phyloP scores from a whole-genome alignment of 768 basidiomycete species.

The Hysterangium stoloniferum region DNA sequence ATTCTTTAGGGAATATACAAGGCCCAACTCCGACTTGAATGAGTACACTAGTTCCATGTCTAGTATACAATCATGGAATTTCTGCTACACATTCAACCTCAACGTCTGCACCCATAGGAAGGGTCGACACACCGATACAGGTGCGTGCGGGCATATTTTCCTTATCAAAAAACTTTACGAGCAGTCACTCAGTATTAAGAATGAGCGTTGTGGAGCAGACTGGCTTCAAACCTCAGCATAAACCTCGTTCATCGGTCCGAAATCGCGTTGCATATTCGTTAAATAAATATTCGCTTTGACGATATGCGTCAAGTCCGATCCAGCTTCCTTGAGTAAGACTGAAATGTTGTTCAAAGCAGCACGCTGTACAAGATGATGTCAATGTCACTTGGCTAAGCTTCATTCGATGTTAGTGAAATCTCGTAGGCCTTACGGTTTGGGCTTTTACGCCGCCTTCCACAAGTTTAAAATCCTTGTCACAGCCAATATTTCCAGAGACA shows the following conservation, averaged over 20 bases:
- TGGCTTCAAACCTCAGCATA: slow-evolving; percentile 28
- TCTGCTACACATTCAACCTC: slow-evolving; percentile 59
- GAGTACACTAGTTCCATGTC: too few relatives aligned
- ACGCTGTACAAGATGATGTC: slow-evolving; percentile 19
- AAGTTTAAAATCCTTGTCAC: slow-evolving; percentile 24
- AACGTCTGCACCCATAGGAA: slow-evolving; percentile 47
- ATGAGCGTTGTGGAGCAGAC: not conserved
- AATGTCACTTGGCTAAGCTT: not conserved
- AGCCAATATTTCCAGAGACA: slow-evolving; percentile 35
- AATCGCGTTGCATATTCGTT: slow-evolving; percentile 29
- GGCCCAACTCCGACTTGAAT: too few relatives aligned
- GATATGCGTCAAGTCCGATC: slow-evolving; percentile 29
- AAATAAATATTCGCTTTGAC: slow-evolving; percentile 37
- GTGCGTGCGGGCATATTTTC: slow-evolving; percentile 46
- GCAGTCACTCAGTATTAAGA: not conserved
- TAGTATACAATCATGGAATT: slow-evolving; percentile 19
- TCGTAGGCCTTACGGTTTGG: slow-evolving; percentile 28
- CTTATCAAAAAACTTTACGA: slow-evolving; percentile 40
- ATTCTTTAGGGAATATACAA: too few relatives aligned
- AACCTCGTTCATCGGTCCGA: slow-evolving; percentile 31
- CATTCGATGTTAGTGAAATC: not conserved
- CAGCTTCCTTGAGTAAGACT: slow-evolving; percentile 30
- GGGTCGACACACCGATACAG: slow-evolving; percentile 45
- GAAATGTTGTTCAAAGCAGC: slow-evolving; percentile 33
- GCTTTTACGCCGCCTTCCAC: slow-evolving; percentile 29